Evolutionary conservation across 257 asterid species (phyloP).

Genomic region (Solanum virginianum): DNA sequence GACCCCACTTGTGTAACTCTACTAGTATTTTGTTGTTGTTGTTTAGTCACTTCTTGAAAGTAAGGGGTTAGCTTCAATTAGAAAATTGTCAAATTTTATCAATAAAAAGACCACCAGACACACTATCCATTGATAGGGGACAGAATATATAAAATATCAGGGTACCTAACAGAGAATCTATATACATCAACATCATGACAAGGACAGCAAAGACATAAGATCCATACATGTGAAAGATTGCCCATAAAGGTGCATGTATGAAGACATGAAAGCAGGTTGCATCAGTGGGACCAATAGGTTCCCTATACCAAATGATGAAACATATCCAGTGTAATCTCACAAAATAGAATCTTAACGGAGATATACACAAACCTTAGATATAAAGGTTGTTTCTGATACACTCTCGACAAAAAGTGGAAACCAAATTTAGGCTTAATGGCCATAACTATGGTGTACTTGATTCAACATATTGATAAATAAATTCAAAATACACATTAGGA

Average conservation of each 20-base stretch:
- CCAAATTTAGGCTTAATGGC: background rate
- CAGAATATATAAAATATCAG: background rate
- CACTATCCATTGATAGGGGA: background rate
- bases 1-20: no score
- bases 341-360: background rate
- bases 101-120: background rate
- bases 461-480: background rate
- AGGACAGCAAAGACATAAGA: background rate
- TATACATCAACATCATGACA: background rate
- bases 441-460: background rate
- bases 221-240: background rate
- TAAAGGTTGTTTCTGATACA: background rate
- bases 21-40: no score
- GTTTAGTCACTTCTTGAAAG: background rate
- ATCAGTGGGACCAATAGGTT: background rate
- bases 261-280: background rate
- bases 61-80: background rate
- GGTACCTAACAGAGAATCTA: background rate
- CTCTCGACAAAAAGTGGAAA: background rate
- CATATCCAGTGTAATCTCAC: accelerated
- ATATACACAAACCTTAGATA: background rate
- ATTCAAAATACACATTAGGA: background rate
- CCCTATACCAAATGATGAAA: background rate
- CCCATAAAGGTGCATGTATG: background rate
- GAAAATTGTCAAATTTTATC: background rate